These are phyloP conservation scores for Aurifilum marmelostoma DNA, from an alignment of 2,329 filamentous ascomycete genomes.

Conservation along the genomic window DNA sequence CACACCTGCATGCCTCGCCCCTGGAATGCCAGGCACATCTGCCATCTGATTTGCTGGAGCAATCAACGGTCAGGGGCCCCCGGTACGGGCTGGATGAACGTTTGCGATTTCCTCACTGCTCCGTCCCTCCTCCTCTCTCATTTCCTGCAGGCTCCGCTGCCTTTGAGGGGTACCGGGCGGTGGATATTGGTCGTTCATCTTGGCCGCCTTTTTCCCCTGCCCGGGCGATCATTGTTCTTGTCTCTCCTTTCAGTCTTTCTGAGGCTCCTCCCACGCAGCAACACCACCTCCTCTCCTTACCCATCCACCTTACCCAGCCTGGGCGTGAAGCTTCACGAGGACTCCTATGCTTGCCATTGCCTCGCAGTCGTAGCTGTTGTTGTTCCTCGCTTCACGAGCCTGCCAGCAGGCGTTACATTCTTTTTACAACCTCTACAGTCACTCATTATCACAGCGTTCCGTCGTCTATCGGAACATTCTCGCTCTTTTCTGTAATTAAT, in stretches of 20 bases:
- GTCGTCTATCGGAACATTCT: slow-evolving; percentile 21
- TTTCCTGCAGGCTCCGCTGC: slow-evolving; percentile 26
- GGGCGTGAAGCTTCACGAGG: slow-evolving; percentile 29
- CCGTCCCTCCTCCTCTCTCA: slow-evolving; percentile 29
- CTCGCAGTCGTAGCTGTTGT: slow-evolving; percentile 20
- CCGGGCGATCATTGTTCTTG: slow-evolving; percentile 26
- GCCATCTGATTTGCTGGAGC: slow-evolving; percentile 27
- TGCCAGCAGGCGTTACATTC: slow-evolving; percentile 63
- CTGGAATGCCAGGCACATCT: slow-evolving; percentile 26
- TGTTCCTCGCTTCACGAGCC: slow-evolving; percentile 41
- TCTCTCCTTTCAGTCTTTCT: slow-evolving; percentile 25
- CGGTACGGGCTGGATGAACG: slow-evolving; percentile 23
- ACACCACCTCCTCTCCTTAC: slow-evolving; percentile 28
- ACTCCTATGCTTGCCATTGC: slow-evolving; percentile 24
- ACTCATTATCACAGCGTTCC: slow-evolving; percentile 36
- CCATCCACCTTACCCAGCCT: slow-evolving; percentile 25
- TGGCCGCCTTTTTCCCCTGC: slow-evolving; percentile 25
- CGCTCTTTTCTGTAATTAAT: slow-evolving; percentile 28
- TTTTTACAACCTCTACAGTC: slow-evolving; percentile 44
- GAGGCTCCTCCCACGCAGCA: slow-evolving; percentile 21
- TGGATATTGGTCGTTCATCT: slow-evolving; percentile 24
- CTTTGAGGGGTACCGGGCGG: slow-evolving; percentile 20
- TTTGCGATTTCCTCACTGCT: slow-evolving; percentile 23
- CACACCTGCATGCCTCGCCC: slow-evolving; percentile 24
- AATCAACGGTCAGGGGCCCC: slow-evolving; percentile 26